phyloP scores from a whole-genome alignment of 805 yeast species.

The Ogataea wickerhamii region DNA sequence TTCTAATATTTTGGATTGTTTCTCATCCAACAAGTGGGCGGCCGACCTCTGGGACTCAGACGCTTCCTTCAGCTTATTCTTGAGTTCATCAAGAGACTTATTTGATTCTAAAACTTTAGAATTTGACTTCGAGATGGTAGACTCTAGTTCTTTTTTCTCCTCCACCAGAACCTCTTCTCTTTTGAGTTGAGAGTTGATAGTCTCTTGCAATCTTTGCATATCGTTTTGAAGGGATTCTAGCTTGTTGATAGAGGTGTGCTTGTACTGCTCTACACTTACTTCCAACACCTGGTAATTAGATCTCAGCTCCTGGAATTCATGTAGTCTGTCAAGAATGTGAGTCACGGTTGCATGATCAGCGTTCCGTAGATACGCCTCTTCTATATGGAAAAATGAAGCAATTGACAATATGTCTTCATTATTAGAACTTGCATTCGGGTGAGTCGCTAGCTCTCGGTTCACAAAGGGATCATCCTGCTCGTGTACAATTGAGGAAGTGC shows the following conservation, averaged over 20 bases:
- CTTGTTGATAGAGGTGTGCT: slow-evolving; percentile 33
- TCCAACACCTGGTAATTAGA: slow-evolving; percentile 37
- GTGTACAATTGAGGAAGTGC: too few relatives aligned
- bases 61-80: slow-evolving; percentile 16
- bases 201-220: slow-evolving; percentile 20
- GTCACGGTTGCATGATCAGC: slow-evolving; percentile 22
- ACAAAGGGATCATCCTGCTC: too few relatives aligned
- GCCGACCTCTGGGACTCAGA: slow-evolving; percentile 30
- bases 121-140: background rate
- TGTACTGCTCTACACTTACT: slow-evolving; percentile 39
- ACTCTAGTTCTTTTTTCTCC: slow-evolving; percentile 20
- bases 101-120: slow-evolving; percentile 5
- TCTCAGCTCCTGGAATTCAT: slow-evolving; percentile 34
- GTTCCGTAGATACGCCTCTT: slow-evolving; percentile 19
- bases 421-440: too few relatives aligned
- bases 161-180: slow-evolving; percentile 19
- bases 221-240: slow-evolving; percentile 32
- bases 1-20: slow-evolving; percentile 34
- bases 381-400: slow-evolving; percentile 35
- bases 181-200: slow-evolving; percentile 22
- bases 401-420: slow-evolving; percentile 16
- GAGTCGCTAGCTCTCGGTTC: too few relatives aligned
- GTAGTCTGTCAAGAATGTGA: slow-evolving; percentile 30
- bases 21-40: slow-evolving; percentile 34
- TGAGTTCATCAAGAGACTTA: slow-evolving; percentile 11